These are phyloP conservation scores for Chlamydomonas eustigma DNA, from an alignment of 139 green algal genomes.

Conservation along the genomic window DNA sequence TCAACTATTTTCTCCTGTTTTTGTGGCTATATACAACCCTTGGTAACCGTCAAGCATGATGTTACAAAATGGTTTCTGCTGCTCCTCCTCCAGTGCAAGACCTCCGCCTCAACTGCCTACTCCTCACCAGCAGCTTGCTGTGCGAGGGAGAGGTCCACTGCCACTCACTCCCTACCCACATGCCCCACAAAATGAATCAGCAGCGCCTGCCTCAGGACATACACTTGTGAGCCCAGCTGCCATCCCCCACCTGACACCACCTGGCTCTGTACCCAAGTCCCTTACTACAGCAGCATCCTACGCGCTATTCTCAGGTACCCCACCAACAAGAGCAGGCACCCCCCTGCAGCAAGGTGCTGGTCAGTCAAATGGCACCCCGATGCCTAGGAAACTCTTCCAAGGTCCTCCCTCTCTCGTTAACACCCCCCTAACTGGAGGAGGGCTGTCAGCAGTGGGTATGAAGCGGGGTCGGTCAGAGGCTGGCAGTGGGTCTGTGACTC, in stretches of 20 bases:
- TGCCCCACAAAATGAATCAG: background rate
- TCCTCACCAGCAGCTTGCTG: background rate
- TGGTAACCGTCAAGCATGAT: too few species aligned
- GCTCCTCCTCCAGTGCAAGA: background rate
- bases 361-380: background rate
- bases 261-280: too few species aligned
- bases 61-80: too few species aligned
- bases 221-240: background rate
- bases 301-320: too few species aligned
- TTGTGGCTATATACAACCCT: too few species aligned
- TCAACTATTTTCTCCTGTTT: too few species aligned
- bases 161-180: slow-evolving; percentile 8
- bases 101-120: background rate
- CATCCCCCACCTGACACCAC: too few species aligned
- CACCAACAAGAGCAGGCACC: background rate
- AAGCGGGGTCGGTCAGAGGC: background rate
- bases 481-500: background rate
- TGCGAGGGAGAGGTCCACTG: background rate
- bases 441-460: background rate
- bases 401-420: background rate
- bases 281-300: too few species aligned
- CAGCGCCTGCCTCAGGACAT: background rate
- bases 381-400: slow-evolving; percentile 2
- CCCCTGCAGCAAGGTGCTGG: background rate
- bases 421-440: background rate